Base-by-base conservation (phyloP, 495 filamentous ascomycete species). In the Aspergillus incahuasiensis region DNA sequence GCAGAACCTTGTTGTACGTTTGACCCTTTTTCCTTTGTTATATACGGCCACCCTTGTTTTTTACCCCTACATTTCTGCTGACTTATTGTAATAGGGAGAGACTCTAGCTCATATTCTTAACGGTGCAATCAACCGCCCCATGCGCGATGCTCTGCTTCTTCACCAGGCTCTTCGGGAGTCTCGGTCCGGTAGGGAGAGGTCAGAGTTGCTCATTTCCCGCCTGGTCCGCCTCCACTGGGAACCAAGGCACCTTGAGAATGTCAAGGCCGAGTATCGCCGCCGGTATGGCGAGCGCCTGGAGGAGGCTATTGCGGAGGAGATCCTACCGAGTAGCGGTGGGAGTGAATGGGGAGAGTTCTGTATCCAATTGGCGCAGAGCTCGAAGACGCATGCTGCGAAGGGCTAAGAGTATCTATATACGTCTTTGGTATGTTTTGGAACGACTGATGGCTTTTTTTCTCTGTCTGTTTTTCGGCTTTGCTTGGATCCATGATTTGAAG, bases 101-200 rank as follows among this genome's bases (percentile, higher is more conserved):
- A 84, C 94, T 18, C 83, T 98, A 20, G 90, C 92, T 12, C 94
- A 98, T 72, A 89, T 97, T 57, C 88, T 98, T 65, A 96, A 96
- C 72, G 94, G 95, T 63, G 86, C 92, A 39, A 92, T 97, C 72
- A 97, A 98, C 73, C 87, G 89, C 44, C 91, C 94, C 32, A 87
- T 95, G 58, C 92, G 94, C 49, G 94, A 98, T 68, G 90, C 92
- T 5, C 81, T 97, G 35, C 86, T 98, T n/a, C 78, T 98, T 28
- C 85, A 95, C 69, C 94, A 98, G 73, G 92, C 94, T 4, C 81
- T 97, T 35, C 82, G 80, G 9, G 79, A 84, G 60, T 76, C 78
- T 0, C 78, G 73, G 47, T 74, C 76, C n/a, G 86, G 88, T 60
- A 76, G 77, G 30, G 79, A 90, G 49, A 83, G 90, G 30, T 83